Conservation (phyloP, 2,329 filamentous ascomycete species). For the Claviceps pazoutovae region DNA sequence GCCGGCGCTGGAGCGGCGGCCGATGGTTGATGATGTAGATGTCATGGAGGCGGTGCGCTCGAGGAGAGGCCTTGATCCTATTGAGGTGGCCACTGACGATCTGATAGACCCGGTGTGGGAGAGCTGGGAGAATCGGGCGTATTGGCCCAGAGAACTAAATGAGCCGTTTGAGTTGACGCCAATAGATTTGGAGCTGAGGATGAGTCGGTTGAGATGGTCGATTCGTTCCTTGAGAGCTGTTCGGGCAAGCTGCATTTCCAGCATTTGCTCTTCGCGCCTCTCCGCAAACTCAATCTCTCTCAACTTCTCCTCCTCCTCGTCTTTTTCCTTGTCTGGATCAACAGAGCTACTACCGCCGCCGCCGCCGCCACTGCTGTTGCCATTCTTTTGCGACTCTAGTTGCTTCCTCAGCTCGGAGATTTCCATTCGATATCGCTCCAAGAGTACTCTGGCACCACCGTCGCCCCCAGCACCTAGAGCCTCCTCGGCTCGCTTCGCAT, state of each 20-base stretch:
- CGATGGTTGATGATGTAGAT: conserved; percentile 47
- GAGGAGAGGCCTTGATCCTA: conserved; percentile 32
- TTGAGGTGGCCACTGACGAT: conserved; percentile 57
- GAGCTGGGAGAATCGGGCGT: conserved; percentile 48
- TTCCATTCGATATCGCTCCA: conserved; percentile 89
- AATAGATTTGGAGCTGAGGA: conserved; percentile 87
- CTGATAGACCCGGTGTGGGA: conserved; percentile 43
- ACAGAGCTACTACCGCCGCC: conserved; percentile 32
- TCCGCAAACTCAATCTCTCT: conserved; percentile 69
- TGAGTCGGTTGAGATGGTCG: conserved; percentile 88
- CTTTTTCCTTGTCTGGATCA: conserved; percentile 37
- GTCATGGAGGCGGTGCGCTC: conserved; percentile 55
- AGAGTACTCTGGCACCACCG: conserved; percentile 68
- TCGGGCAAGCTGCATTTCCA: conserved; percentile 94
- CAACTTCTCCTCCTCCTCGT: conserved; percentile 58
- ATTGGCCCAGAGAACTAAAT: conserved; percentile 50
- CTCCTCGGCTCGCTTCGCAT: conserved; percentile 90
- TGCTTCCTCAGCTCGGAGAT: conserved; percentile 71
- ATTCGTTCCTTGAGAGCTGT: conserved; percentile 96
- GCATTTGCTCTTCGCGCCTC: conserved; percentile 89
- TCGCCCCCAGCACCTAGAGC: conserved; percentile 70
- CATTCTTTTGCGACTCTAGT: conserved; percentile 69
- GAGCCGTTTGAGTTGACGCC: conserved; percentile 75
- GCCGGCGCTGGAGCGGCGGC: conserved; percentile 32
- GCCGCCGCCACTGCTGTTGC: conserved; percentile 40